Evolutionary conservation across 1,284 basidiomycete genomes (phyloP), one percentile per base, ranked within the genome.

Genomic region (Ustilago sp.): DNA sequence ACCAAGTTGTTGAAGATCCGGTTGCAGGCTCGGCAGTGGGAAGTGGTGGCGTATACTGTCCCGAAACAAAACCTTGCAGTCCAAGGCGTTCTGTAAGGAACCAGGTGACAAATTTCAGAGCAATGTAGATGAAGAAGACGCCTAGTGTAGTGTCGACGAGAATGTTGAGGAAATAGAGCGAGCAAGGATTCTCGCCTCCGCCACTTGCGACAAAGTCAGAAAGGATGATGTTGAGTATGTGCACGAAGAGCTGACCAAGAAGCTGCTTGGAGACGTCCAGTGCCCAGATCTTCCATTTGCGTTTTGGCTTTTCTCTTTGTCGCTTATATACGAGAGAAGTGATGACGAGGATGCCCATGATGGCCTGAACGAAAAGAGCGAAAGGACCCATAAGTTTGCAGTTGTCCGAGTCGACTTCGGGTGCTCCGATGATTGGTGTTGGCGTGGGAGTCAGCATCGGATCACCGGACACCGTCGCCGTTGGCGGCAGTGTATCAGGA

Each of bases 71-170:
- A 1, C 93, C 93, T 79, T 93, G 91, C 53, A 92, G 87, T 13
- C 90, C 88, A 12, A 93, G 86, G 72, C 88, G 90, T 77, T 90
- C 89, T 36, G 90, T 90, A 63, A 95, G 89, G 53, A 94, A 61
- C 82, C 89, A 89, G 1, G 92, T 94, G 59, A 91, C 87, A 32
- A 89, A 86, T 69, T 91, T 91, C n/a, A 98, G 89, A 45, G 91
- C 88, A 63, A 92, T 83, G 86, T 94, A 98, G 65, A 99, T 91
- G 68, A 96, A 89, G 34, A 89, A 92, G 61, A 98, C 93, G 74
- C 94, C 95, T 62, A 96, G 88, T 0, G 95, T 98, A 19, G 95
- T 98, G 87, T 99, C 96, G 71, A 98, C 89, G 38, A 96, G 88
- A 63, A 99, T 93, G 84, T 98, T 96, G 66, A 98, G 90, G 86